phyloP scores from a whole-genome alignment of 768 basidiomycete genomes.

The Mycena latifolia region DNA sequence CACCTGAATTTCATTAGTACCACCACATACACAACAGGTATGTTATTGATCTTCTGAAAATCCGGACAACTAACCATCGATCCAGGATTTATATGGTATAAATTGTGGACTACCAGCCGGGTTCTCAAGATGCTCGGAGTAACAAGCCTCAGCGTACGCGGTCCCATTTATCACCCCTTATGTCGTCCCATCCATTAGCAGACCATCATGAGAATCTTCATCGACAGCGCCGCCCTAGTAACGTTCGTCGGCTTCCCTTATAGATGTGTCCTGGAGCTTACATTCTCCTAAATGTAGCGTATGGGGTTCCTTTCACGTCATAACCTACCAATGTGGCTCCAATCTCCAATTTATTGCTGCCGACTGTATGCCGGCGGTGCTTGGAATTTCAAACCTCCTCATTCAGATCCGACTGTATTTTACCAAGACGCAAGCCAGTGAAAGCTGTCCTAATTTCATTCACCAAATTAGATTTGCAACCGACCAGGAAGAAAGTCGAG shows the following conservation, averaged over 20 bases:
- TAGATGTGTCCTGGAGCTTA: not conserved
- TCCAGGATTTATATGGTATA: conserved; percentile 22
- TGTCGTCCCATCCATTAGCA: not conserved
- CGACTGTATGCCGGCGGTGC: not conserved
- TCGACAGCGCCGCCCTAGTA: conserved; percentile 2
- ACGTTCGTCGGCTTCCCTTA: not conserved
- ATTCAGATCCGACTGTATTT: conserved; percentile 8
- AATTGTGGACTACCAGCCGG: conserved; percentile 14
- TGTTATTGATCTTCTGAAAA: not conserved
- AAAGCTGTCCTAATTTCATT: too few relatives aligned
- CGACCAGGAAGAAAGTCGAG: not conserved
- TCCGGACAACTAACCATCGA: not conserved
- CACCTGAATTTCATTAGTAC: not conserved
- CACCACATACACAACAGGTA: not conserved
- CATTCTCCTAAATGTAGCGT: not conserved
- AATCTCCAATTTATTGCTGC: conserved; percentile 9
- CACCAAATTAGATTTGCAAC: not conserved
- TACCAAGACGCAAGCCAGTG: too few relatives aligned
- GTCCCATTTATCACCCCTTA: not conserved
- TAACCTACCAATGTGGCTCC: conserved; percentile 8
- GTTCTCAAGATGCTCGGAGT: conserved; percentile 3
- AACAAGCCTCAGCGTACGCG: not conserved
- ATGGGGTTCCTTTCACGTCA: conserved; percentile 6
- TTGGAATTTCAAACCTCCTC: conserved; percentile 4
- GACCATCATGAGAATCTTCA: conserved; percentile 12